Percentiles rank a stretch among this genome's conserved stretches.
Evolutionary conservation across 306 rosid genomes (phyloP).

Genomic region (Prunus salicina): DNA sequence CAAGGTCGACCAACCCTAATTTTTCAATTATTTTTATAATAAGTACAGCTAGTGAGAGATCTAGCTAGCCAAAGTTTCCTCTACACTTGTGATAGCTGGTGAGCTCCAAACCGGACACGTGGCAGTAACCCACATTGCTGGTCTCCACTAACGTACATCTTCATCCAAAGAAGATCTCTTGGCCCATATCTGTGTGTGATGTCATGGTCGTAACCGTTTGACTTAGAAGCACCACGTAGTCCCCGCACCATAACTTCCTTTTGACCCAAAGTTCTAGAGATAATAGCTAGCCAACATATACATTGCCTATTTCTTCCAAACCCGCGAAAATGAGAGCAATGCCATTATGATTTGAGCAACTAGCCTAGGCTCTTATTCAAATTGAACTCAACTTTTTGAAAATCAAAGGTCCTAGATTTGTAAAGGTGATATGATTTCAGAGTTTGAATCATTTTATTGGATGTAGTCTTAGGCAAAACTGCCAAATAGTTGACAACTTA

Average conservation of each 20-base stretch:
- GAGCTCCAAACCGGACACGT: conserved; percentile 28
- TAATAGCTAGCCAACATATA: not conserved
- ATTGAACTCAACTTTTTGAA: not conserved
- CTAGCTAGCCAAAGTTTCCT: conserved; percentile 6
- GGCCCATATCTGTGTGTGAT: conserved; percentile 45
- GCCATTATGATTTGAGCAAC: not conserved
- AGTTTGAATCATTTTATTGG: not conserved
- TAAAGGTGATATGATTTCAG: not conserved
- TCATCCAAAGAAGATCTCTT: conserved; percentile 25
- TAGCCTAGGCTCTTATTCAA: not conserved
- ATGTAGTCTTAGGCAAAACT: not conserved
- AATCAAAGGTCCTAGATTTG: not conserved
- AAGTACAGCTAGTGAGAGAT: not conserved
- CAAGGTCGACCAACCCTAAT: not conserved
- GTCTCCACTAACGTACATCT: conserved; percentile 37
- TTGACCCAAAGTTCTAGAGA: conserved; percentile 37
- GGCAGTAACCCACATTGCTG: conserved; percentile 22
- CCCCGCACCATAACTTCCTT: conserved; percentile 36
- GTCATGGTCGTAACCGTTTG: conserved; percentile 76
- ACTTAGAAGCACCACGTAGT: conserved; percentile 39
- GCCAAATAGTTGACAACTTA: not conserved
- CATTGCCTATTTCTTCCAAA: not conserved
- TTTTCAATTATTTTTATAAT: too few species aligned
- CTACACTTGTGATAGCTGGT: not conserved
- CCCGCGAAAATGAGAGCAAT: not conserved